Evolutionary conservation across 106 monocot genomes (phyloP).

Genomic region (Dendrobium catenatum): DNA sequence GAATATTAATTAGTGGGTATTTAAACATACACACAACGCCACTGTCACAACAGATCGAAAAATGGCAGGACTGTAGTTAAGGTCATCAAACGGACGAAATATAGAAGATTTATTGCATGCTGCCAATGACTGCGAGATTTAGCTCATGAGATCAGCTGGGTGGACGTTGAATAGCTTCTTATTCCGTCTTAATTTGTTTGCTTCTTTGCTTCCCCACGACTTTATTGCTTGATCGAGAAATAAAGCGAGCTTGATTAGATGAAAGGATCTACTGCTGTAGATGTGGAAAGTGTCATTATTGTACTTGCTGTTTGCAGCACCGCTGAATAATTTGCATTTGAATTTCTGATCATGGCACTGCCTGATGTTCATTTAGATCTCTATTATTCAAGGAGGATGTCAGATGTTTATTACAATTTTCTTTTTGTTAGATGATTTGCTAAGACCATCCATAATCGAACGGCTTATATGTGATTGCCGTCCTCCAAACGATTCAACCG

Average conservation of each 20-base stretch:
- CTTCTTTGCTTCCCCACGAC: background rate
- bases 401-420: no score
- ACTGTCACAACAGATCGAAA: slow-evolving; percentile 16
- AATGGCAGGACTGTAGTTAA: slow-evolving; percentile 25
- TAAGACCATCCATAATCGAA: no score
- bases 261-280: background rate
- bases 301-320: background rate
- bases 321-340: background rate
- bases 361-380: no score
- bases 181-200: no score
- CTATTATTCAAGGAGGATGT: no score
- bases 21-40: slow-evolving; percentile 58
- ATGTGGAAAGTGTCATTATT: background rate
- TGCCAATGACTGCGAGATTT: background rate
- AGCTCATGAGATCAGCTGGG: no score
- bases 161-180: background rate
- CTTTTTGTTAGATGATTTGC: no score
- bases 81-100: slow-evolving; percentile 34
- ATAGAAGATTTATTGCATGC: background rate
- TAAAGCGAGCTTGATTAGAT: background rate
- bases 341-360: no score
- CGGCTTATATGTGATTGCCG: no score
- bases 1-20: slow-evolving; percentile 31
- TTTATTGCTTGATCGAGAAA: background rate
- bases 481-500: no score